Conservation (phyloP, 192 early-diverging fungal genomes). For the Geranomyces michiganensis region DNA sequence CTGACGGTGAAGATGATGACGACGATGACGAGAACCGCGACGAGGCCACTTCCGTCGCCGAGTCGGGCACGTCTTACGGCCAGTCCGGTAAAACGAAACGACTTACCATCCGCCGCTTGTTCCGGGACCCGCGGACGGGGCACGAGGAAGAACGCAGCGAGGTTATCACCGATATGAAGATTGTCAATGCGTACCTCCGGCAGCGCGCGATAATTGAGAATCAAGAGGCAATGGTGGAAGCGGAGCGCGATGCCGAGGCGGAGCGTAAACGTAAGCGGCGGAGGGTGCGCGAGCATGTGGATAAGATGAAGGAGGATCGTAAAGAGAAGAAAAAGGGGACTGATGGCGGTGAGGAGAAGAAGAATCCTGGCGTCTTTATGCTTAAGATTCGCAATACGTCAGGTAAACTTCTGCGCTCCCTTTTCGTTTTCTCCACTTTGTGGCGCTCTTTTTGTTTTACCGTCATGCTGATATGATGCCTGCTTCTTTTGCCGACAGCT, state of each 20-base stretch:
- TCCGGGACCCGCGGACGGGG: conserved; percentile 24
- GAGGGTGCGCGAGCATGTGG: conserved; percentile 26
- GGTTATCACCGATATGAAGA: conserved; percentile 75
- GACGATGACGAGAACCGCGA: neutral
- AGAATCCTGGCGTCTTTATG: neutral
- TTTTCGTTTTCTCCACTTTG: neutral
- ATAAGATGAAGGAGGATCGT: conserved; percentile 30
- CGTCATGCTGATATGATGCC: neutral
- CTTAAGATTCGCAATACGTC: conserved; percentile 18
- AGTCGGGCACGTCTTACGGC: conserved; percentile 21
- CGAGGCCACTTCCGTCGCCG: conserved; percentile 20
- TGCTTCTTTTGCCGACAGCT: neutral
- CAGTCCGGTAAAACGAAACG: conserved; percentile 3
- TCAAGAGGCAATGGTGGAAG: conserved; percentile 12
- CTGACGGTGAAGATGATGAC: neutral
- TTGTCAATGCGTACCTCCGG: conserved; percentile 88
- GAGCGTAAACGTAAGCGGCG: conserved; percentile 7
- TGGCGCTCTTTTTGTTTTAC: too few species aligned
- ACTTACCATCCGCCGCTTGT: conserved; percentile 19
- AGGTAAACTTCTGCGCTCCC: conserved; percentile 1
- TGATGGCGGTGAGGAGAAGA: neutral
- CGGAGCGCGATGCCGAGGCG: conserved; percentile 8
- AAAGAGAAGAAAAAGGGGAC: conserved; percentile 1
- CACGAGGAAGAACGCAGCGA: conserved; percentile 71
- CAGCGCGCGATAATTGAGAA: conserved; percentile 80